phyloP scores from a whole-genome alignment of 768 basidiomycete genomes.

The Daedaleopsis sinensis region DNA sequence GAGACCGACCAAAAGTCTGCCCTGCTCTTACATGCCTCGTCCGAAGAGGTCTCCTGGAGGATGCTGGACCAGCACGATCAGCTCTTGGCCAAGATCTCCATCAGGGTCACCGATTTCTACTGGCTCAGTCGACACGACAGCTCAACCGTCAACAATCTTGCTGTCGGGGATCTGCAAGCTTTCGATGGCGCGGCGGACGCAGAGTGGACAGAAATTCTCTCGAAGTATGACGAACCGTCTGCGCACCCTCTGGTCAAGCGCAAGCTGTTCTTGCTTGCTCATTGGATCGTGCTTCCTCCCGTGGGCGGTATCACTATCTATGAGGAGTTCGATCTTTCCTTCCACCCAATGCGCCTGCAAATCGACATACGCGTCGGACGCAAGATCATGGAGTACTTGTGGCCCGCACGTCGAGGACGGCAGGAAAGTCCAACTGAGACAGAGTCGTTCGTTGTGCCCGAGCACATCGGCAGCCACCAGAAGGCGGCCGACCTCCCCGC shows the following conservation, averaged over 20 bases:
- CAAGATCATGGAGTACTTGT: conserved; percentile 87
- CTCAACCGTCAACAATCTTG: conserved; percentile 77
- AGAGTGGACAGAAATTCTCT: conserved; percentile 85
- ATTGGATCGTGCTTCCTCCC: conserved; percentile 85
- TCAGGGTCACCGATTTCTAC: conserved; percentile 75
- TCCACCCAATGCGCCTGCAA: conserved; percentile 87
- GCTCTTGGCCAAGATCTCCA: conserved; percentile 84
- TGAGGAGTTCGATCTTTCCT: conserved; percentile 74
- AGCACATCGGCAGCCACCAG: conserved; percentile 1
- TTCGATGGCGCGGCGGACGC: conserved; percentile 86
- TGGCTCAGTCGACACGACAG: conserved; percentile 90
- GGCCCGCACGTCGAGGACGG: conserved; percentile 63
- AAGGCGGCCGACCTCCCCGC: conserved; percentile 9
- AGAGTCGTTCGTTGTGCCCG: conserved; percentile 14
- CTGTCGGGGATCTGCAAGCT: conserved; percentile 77
- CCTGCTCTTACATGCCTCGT: conserved; percentile 77
- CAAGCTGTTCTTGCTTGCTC: conserved; percentile 72
- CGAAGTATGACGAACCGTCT: conserved; percentile 71
- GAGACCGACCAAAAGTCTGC: conserved; percentile 77
- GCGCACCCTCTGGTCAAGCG: conserved; percentile 75
- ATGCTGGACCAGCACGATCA: conserved; percentile 79
- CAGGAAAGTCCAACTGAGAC: conserved; percentile 26
- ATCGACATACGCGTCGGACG: conserved; percentile 83
- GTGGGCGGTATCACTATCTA: conserved; percentile 94
- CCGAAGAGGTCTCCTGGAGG: conserved; percentile 87